Evolutionary conservation across 257 asterid species (phyloP), one percentile per base, ranked within the genome.

Genomic region (Dorcoceras hygrometricum): DNA sequence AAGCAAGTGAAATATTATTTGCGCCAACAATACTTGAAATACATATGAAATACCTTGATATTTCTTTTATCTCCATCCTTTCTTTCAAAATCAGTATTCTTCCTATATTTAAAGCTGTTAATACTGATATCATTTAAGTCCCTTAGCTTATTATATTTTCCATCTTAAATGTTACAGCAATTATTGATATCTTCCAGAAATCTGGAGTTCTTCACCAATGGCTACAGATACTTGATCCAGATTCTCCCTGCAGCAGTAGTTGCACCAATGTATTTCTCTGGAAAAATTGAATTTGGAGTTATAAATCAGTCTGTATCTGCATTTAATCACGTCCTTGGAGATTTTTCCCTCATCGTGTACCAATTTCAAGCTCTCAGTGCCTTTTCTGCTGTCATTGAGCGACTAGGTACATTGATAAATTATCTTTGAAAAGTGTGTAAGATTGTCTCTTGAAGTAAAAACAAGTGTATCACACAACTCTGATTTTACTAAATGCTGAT

Each of bases 201-300:
- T 74, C 81, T 91, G 83, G 98, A 91, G 32, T 91, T 91, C 90
- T 91, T 91, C 85, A 91, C 98, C 75, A 89, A 4, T 78, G 98
- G 96, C 58, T 91, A 91, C 71, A 85, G 95, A 51, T 89, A 89
- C 76, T 86, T 91, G 75, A 91, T 91, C 77, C 98, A 91, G 79
- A 80, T 89, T 79, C 96, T 91, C 78, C 98, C 98, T 43, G 98
- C 93, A 34, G 98, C 98, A 54, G 96, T 91, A 71, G 95, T 91
- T 66, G 98, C 96, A 53, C 98, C 98, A 32, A 89, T 91, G 96
- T 91, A 82, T 76, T 91, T 91, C 81, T 84, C 98, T 67, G 98
- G 98, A 25, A 91, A 89, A 87, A 87, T 89, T 67, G 98, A 91
- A 72, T 89, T 91, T 87, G 98, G 98, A 75, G 96, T 91, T 56